Base-by-base conservation (phyloP, 805 yeast species). In the Wickerhamiella azymoides region DNA sequence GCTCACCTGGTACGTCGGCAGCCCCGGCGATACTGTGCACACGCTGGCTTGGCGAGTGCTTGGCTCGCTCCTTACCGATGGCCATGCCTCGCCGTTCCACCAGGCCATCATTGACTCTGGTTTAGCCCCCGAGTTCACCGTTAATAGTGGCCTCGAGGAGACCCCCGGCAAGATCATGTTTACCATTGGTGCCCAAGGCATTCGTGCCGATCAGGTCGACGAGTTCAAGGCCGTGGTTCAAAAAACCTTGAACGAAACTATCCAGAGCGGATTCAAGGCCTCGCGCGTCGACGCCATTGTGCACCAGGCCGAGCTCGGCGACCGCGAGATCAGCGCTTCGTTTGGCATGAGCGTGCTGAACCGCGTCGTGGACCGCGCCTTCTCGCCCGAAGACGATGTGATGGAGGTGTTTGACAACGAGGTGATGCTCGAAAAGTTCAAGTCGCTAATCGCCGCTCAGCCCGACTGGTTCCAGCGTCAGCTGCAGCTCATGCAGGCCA, bases 81-180 rank as follows among this genome's bases (percentile, higher is more conserved):
- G 97, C 2, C 97, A 89, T 57, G 81, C 92, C 10, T 80, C 97
- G 5, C 89, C 94, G 6, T 69, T 92, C 46, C 84, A 88, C 62
- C 84, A 86, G 61, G 74, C 75, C n/a, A 67, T 92, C 46, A 81
- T 92, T 46, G 98, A 92, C 60, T 64, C 81, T 1, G 92, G 89
- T 1, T 58, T 79, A 28, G 97, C 92, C 36, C 75, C 83, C 43
- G 96, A 92, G 52, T 92, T 79, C 57, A 68, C 89, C 0, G 82
- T 85, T 5, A 92, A 92, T 58, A 70, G 94, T 0, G 98, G 98
- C 1, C 67, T 84, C 46, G 96, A 89, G 49, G 72, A 82, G 1
- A 77, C 84, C 44, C 82, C 95, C 2, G 79, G 84, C 0, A 71
- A 76, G 37, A 76, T 83, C 48, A 68, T 86, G 45, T 80, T 89